Evolutionary conservation across 495 filamentous ascomycete species (phyloP).

Genomic region (Hypoxylon fragiforme): DNA sequence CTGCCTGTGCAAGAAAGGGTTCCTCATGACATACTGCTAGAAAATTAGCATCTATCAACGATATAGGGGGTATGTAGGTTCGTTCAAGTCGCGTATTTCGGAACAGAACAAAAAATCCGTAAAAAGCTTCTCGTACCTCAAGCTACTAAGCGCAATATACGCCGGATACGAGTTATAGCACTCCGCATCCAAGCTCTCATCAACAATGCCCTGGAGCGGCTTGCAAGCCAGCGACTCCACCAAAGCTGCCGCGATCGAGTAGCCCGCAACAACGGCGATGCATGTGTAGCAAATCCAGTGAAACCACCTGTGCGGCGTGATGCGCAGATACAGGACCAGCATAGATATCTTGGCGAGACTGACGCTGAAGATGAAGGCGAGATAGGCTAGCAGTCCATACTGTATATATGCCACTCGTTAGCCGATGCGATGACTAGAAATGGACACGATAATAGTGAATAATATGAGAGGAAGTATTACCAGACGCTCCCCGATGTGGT

Average conservation of each 20-base stretch:
- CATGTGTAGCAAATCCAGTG: slow-evolving; percentile 17
- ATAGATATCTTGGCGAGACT: slow-evolving; percentile 27
- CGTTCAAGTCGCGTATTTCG: no score
- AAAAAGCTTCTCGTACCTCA: slow-evolving; percentile 12
- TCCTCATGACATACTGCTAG: slow-evolving; percentile 4
- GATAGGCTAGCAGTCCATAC: slow-evolving; percentile 23
- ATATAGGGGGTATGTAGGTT: no score
- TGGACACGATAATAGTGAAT: no score
- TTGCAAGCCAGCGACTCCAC: slow-evolving; percentile 21
- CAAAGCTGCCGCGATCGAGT: slow-evolving; percentile 17
- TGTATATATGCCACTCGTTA: slow-evolving; percentile 6
- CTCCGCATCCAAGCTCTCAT: slow-evolving; percentile 18
- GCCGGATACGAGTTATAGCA: slow-evolving; percentile 27
- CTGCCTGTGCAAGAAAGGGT: background rate
- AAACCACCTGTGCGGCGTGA: slow-evolving; percentile 18
- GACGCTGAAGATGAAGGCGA: slow-evolving; percentile 24
- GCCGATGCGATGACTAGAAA: no score
- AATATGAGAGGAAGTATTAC: slow-evolving; percentile 1
- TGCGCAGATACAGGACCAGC: slow-evolving; percentile 19
- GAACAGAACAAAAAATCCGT: no score
- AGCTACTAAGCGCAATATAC: slow-evolving; percentile 19
- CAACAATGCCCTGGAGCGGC: slow-evolving; percentile 16
- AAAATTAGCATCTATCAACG: no score
- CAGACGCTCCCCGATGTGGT: slow-evolving; percentile 23
- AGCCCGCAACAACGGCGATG: slow-evolving; percentile 12